Evolutionary conservation across 805 yeast genomes (phyloP), one percentile per base, ranked within the genome.

Genomic region (Pichia phayaonensis): DNA sequence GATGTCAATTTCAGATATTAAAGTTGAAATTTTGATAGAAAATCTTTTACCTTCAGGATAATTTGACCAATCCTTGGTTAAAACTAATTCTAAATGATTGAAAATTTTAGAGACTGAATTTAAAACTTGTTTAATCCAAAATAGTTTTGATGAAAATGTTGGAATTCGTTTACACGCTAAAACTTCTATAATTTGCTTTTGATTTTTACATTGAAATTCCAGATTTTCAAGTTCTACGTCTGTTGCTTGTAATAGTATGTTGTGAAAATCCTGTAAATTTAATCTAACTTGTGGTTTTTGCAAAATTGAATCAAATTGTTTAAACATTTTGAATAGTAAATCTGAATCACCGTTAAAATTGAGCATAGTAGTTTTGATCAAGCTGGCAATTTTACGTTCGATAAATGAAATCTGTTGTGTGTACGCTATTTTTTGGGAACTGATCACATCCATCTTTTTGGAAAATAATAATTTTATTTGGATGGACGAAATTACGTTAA

Each of bases 1-100:
- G 0, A 79, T 60, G 45, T 83, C 70, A 12, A 81, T 63, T 45
- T 73, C 76, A 23, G 69, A 64, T n/a, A 70, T 58, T 45, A 86
- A 69, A 0, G 69, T 63, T 2, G 62, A 56, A 23, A 79, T 72
- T 52, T 80, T 86, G 1, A 69, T 62, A 12, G 75, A 69, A 1
- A 92, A 75, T 53, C 75, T 77, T 47, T 73, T 75, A 0, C 96
- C 97, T 47, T 83, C 89, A 2, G 83, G 76, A 51, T 78, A 80
- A 11, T 72, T 66, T 21, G 63, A 67, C 90, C 90, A 84, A 8
- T 80, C 79, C 18, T 70, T 60, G 0, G 90, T 86, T 8, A 84
- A 65, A 4, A 83, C 71, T 13, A 72, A 62, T 42, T 76, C 79
- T 8, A 83, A 64, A 29, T 79, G 70, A 4, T 61, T 56, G 31